These are phyloP conservation scores for Pseudogymnoascus sp. DNA, from an alignment of 2,329 filamentous ascomycete species.

Conservation along the genomic window DNA sequence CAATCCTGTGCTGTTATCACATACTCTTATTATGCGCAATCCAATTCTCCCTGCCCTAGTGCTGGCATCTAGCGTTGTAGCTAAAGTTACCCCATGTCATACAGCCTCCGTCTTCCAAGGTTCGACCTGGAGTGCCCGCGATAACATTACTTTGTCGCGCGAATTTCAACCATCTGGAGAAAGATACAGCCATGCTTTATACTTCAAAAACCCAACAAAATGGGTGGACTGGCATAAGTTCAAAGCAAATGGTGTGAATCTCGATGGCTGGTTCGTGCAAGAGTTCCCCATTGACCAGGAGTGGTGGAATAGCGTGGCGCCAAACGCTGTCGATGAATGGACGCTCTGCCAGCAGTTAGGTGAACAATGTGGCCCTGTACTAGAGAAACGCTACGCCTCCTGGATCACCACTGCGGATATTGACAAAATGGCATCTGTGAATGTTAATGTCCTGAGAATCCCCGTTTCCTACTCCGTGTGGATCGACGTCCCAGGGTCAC, in stretches of 20 bases:
- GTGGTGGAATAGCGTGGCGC: conserved; percentile 31
- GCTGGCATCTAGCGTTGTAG: neutral
- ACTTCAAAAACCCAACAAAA: neutral
- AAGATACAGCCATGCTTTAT: neutral
- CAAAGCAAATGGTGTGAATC: conserved; percentile 22
- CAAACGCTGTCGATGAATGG: conserved; percentile 29
- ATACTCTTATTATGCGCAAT: neutral
- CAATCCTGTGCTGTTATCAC: neutral
- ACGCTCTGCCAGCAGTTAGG: conserved; percentile 28
- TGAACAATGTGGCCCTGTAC: conserved; percentile 23
- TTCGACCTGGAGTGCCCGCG: neutral
- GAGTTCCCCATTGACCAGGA: conserved; percentile 25
- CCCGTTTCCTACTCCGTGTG: conserved; percentile 32
- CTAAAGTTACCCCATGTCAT: neutral
- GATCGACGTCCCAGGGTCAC: conserved; percentile 29
- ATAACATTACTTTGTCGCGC: neutral
- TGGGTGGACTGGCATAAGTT: conserved; percentile 17
- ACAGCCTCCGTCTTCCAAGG: neutral
- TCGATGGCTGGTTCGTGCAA: conserved; percentile 31
- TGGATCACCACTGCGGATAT: conserved; percentile 28
- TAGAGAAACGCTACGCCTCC: conserved; percentile 27
- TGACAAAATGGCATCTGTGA: conserved; percentile 28
- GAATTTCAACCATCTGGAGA: neutral
- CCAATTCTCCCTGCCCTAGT: neutral
- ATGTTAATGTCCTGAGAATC: conserved; percentile 30